Evolutionary conservation across 208 protist genomes (phyloP).

Genomic region (Tritrichomonas musculus): DNA sequence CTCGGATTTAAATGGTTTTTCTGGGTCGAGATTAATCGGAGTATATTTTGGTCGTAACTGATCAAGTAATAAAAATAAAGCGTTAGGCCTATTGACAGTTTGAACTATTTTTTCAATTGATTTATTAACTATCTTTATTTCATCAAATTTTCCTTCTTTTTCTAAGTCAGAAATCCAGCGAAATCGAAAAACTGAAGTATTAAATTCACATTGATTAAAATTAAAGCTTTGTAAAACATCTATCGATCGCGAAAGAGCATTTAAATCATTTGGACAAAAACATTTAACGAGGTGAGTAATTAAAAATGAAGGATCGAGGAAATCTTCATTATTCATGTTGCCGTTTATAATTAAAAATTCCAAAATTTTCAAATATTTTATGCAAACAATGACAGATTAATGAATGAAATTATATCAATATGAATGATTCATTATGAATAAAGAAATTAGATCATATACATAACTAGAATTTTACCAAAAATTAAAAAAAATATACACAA

Average conservation of each 20-base stretch:
- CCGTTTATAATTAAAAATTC: no score
- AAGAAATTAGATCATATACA: no score
- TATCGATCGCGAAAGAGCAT: background rate
- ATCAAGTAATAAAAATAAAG: background rate
- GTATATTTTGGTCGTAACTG: background rate
- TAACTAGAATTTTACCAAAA: no score
- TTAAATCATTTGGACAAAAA: slow-evolving; percentile 14
- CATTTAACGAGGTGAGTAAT: background rate
- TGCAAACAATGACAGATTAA: no score
- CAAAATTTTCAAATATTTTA: no score
- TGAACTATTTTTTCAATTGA: background rate
- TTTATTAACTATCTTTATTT: slow-evolving; percentile 8
- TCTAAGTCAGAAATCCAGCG: background rate
- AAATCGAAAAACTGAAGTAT: background rate
- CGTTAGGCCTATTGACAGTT: background rate
- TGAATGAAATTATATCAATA: no score
- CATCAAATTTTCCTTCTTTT: background rate
- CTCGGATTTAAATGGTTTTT: background rate
- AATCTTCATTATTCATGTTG: no score
- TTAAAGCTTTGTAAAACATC: background rate
- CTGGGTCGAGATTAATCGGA: background rate
- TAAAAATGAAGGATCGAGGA: background rate
- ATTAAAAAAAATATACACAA: no score
- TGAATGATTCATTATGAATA: no score
- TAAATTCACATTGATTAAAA: background rate